Base-by-base conservation (phyloP, 2,329 filamentous ascomycete genomes). In the Aureobasidium melanogenum region DNA sequence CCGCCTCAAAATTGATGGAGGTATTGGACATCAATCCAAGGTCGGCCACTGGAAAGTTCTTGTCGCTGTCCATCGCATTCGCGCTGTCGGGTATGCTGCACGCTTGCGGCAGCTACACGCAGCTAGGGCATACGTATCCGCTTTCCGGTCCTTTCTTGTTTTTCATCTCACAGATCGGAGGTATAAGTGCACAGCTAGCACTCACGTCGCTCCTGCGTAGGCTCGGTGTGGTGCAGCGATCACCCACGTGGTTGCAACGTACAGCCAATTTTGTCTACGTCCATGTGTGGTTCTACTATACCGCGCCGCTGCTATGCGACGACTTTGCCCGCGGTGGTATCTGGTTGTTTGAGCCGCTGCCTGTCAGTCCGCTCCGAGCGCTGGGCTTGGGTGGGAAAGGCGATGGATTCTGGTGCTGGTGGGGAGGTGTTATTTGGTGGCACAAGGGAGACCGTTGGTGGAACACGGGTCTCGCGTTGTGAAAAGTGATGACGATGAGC, bases 271-370 rank as follows among this genome's bases (percentile, higher is more conserved):
- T 88, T 0, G 24, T 79, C 0, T 88, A 86, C 65, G 81, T 85
- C 0, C 64, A 85, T 5, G 67, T 71, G 0, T 97, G 90, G 89
- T 75, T 95, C 63, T 83, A 85, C 60, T 71, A 77, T 17, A 93
- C 89, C 0, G 82, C 82, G 0, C 78, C 78, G 43, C 71, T 85
- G 38, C 79, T 96, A n/a, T 77, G 85, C 12, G 84, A 96, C 69
- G 92, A 97, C 68, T 85, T 96, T 70, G 82, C 86, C 0, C 79
- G 81, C 12, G 82, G 84, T 0, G 91, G 89, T 0, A 69, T 96
- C 0, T 96, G 89, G 88, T 73, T 95, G 15, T 84, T 85, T 64
- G 91, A 97, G 72, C 90, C 91, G 0, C 74, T 96, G n/a, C 90
- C 91, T 0, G 65, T 93, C 9, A 95, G 89, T 59, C 69, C 81